Conservation (phyloP, 768 basidiomycete genomes). For the Leccinum subtestaceum region DNA sequence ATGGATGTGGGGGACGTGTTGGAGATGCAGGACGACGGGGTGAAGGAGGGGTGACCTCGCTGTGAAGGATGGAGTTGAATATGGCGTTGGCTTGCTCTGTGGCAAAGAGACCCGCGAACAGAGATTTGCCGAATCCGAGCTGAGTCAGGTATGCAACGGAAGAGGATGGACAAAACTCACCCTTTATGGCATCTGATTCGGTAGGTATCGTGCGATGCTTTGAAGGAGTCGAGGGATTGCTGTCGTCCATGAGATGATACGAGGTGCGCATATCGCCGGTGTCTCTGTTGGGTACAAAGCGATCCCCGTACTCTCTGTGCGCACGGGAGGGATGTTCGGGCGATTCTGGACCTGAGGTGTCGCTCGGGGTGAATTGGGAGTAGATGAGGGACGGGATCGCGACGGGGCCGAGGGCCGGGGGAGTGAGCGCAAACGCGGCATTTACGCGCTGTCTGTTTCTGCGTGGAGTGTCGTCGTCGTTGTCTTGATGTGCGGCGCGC, state of each 20-base stretch:
- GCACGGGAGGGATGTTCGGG: constrained; percentile 34
- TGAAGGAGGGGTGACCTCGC: constrained; percentile 73
- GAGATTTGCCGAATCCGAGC: constrained; percentile 19
- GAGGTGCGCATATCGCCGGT: constrained; percentile 58
- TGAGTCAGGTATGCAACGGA: background rate
- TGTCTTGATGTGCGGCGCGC: constrained; percentile 65
- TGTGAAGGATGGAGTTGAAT: constrained; percentile 73
- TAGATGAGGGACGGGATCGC: constrained; percentile 59
- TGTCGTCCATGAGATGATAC: constrained; percentile 57
- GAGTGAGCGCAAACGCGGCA: constrained; percentile 48
- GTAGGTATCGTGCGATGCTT: constrained; percentile 63
- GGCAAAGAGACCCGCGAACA: background rate
- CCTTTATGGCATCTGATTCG: constrained; percentile 76
- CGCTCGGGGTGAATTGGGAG: constrained; percentile 49
- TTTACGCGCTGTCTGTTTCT: constrained; percentile 52
- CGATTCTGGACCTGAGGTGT: constrained; percentile 43
- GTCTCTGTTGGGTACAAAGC: constrained; percentile 64
- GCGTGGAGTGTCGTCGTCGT: constrained; percentile 50
- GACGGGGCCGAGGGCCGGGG: constrained; percentile 33
- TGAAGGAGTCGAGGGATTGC: constrained; percentile 55
- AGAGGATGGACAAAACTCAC: constrained; percentile 32
- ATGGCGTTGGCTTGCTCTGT: constrained; percentile 83
- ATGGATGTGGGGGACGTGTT: constrained; percentile 40
- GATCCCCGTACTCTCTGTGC: constrained; percentile 47
- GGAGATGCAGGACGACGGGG: constrained; percentile 64